phyloP scores from a whole-genome alignment of 768 basidiomycete species.

The Mycena vulgaris region DNA sequence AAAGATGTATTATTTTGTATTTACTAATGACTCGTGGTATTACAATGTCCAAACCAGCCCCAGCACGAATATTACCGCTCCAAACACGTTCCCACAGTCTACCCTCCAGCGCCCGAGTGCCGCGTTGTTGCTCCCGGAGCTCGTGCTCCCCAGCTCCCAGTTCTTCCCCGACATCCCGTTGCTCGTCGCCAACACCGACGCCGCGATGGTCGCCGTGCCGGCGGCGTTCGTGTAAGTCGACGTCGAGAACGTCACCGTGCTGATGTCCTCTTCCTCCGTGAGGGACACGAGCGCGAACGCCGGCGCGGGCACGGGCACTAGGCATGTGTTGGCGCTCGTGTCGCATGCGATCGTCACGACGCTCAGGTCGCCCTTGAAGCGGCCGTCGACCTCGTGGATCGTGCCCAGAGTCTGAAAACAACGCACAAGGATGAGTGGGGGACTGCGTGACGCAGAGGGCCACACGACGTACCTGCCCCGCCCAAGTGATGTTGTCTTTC shows the following conservation, averaged over 20 bases:
- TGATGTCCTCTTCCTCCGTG: conserved; percentile 14
- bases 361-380: conserved; percentile 38
- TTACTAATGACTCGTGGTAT: conserved; percentile 5
- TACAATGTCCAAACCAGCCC: not conserved
- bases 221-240: conserved; percentile 14
- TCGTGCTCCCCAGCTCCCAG: conserved; percentile 36
- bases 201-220: conserved; percentile 25
- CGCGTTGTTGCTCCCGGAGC: conserved; percentile 6
- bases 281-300: conserved; percentile 49
- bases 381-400: conserved; percentile 41
- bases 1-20: conserved; percentile 33
- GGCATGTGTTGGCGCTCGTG: conserved; percentile 39
- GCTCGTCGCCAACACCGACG: conserved; percentile 32
- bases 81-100: not conserved
- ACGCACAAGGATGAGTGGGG: not conserved
- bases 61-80: not conserved
- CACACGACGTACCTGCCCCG: conserved; percentile 77
- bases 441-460: too few relatives aligned
- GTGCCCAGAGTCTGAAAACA: conserved; percentile 14
- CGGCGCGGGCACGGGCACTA: conserved; percentile 46
- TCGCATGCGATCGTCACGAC: conserved; percentile 43
- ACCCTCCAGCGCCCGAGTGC: not conserved
- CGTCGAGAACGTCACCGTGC: conserved; percentile 33
- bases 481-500: conserved; percentile 83
- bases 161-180: conserved; percentile 33